Base-by-base conservation (phyloP, 2,329 filamentous ascomycete genomes). In the Fusarium miscanthi region DNA sequence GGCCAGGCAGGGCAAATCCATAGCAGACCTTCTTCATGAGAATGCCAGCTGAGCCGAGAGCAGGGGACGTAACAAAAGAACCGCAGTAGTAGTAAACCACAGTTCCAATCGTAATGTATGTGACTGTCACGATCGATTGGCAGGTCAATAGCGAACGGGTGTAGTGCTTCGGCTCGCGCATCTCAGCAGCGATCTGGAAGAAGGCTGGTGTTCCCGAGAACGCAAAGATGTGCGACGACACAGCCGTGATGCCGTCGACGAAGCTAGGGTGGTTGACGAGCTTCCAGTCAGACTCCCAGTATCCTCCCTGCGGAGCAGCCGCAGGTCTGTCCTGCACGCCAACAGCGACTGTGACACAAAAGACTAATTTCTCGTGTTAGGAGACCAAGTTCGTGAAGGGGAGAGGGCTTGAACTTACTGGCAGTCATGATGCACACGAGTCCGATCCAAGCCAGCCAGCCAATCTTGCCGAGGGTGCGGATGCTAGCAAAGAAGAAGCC, bases 1-100 rank as follows among this genome's bases (percentile, higher is more conserved):
- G 65, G 11, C 79, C 79, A 2, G 78, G 78, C 0, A 80, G 59
- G 17, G 78, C 77, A 10, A 80, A 59, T 4, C 83, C 84, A 54
- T 86, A 86, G 54, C 78, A 79, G 14, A 85, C 76, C 65, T 82
- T 85, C 77, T 86, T 86, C 60, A 84, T 78, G 1, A 75, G 59
- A 1, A 52, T 11, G 2, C 85, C 85, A 2, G 84, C 85, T 25
- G 82, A 85, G 2, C 84, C 85, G 3, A 87, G 79, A 4, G 84
- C 83, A 0, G 85, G 85, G 0, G 83, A 85, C 0, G 84, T 81
- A 7, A 87, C 83, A 60, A 81, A 85, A 0, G 82, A 82, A 0
- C 85, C 85, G 66, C 83, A 85, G 68, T 79, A 86, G 56, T 81
- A 82, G 76, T 86, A 86, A 5, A 86, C 81, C 1, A 85, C 82